Evolutionary conservation across 2,329 filamentous ascomycete species (phyloP), one percentile per base, ranked within the genome.

Genomic region (Rutstroemia sp.): DNA sequence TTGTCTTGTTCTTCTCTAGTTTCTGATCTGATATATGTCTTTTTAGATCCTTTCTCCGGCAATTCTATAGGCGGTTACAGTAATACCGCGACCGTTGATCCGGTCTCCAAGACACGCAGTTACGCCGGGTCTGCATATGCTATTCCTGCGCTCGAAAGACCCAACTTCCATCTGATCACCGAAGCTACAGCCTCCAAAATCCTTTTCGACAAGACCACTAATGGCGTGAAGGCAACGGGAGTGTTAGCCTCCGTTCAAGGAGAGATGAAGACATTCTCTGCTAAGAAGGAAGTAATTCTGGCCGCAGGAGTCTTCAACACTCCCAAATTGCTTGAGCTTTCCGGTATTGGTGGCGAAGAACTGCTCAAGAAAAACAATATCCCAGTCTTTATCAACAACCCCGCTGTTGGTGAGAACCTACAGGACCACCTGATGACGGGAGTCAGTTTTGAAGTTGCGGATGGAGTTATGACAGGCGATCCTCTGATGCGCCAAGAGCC

Each of bases 351-450:
- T 0, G 72, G 74, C 2, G 69, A 69, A 3, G 63, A 69, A 1
- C 70, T 78, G 44, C 71, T 82, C 3, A 58, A 71, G 3, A 66
- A 69, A 16, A 72, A 75, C 51, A 67, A 73, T 21, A 79, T 81
- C 39, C 9, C 25, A 12, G 64, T 70, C 0, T 61, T 78, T 2
- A 59, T 80, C 4, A 70, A 72, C 30, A 71, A 77, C 2, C 74
- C 74, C 0, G 75, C 77, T 2, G 79, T 81, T 1, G 79, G 78
- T 4, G 71, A 79, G 61, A 76, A 78, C 53, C 71, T 81, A 58
- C 73, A 74, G 54, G 78, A 80, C 54, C 71, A 73, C 45, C 60
- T 69, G 16, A 48, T 58, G 42, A 58, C 54, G 18, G 57, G 57
- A 5, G 7, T 59, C 38, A 27, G 52, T 23, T 56, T 52, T 30